A percentile compares a stretch with the other conserved stretches of the same genome.
These are phyloP conservation scores for Botrytis byssoidea DNA, from an alignment of 2,329 filamentous ascomycete genomes.

Conservation along the genomic window DNA sequence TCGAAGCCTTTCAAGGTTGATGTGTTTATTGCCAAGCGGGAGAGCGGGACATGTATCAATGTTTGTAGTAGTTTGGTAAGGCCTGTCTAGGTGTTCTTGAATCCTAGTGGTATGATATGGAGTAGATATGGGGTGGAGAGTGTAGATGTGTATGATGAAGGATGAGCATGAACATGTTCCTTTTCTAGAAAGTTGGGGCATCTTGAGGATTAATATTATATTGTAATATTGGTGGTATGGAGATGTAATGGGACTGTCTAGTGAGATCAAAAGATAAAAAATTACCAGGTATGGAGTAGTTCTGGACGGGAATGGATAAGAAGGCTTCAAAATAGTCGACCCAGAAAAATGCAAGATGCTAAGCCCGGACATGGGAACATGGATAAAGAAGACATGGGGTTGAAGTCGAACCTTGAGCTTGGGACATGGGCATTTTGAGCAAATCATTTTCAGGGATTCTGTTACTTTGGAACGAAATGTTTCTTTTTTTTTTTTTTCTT, in stretches of 20 bases:
- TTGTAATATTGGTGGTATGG: slow-evolving; percentile 10
- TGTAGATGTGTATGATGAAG: slow-evolving; percentile 10
- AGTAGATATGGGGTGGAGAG: slow-evolving; percentile 11
- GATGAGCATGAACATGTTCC: slow-evolving; percentile 11
- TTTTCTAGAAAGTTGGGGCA: slow-evolving; percentile 14
- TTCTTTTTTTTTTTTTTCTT: not conserved
- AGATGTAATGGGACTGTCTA: slow-evolving; percentile 11
- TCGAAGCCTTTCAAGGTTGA: slow-evolving; percentile 24
- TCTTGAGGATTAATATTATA: slow-evolving; percentile 13
- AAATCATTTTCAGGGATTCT: slow-evolving; percentile 10
- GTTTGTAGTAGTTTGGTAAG: slow-evolving; percentile 4
- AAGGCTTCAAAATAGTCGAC: slow-evolving; percentile 3
- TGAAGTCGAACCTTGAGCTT: slow-evolving; percentile 1
- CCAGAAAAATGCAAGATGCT: slow-evolving; percentile 13
- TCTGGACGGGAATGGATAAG: slow-evolving; percentile 5
- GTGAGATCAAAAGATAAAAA: slow-evolving; percentile 2
- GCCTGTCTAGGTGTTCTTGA: not conserved
- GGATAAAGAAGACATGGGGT: not conserved
- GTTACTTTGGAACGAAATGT: not conserved
- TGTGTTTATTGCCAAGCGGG: slow-evolving; percentile 21
- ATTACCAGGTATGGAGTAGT: not conserved
- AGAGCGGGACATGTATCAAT: slow-evolving; percentile 13
- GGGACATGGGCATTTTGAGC: slow-evolving; percentile 11
- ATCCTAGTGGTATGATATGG: slow-evolving; percentile 9
- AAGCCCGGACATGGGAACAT: slow-evolving; percentile 16